Conservation (phyloP, 371 early-diverging fungal species). For the Thermomucor indicae-seudaticae region DNA sequence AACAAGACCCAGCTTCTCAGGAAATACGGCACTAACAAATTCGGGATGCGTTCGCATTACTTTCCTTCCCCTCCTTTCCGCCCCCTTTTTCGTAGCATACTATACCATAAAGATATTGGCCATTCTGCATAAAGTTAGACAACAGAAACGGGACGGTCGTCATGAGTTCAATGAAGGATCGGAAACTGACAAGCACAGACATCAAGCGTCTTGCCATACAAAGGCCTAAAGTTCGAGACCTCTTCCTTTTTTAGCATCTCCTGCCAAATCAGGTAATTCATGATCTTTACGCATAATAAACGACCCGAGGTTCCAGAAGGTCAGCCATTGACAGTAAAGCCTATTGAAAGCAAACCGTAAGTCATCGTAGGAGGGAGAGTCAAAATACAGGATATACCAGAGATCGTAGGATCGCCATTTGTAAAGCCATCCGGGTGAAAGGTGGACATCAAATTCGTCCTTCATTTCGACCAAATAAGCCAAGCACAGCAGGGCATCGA, state of each 20-base stretch:
- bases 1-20: constrained; percentile 56
- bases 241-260: not conserved
- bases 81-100: constrained; percentile 8
- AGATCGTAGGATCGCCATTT: constrained; percentile 49
- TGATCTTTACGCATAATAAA: constrained; percentile 39
- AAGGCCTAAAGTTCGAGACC: constrained; percentile 12
- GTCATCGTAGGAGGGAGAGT: too few relatives aligned
- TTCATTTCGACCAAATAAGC: constrained; percentile 67
- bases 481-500: constrained; percentile 60
- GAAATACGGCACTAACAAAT: constrained; percentile 52
- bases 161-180: constrained; percentile 47
- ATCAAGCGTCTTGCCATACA: constrained; percentile 25
- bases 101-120: constrained; percentile 54
- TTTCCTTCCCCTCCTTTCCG: not conserved
- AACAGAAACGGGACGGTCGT: constrained; percentile 53
- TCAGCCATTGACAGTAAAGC: constrained; percentile 43
- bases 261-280: not conserved
- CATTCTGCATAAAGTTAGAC: constrained; percentile 46
- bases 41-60: not conserved
- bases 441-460: constrained; percentile 40
- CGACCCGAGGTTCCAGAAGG: constrained; percentile 38
- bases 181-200: constrained; percentile 40
- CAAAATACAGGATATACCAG: constrained; percentile 38
- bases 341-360: too few relatives aligned
- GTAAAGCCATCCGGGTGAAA: constrained; percentile 57